Evolutionary conservation across 73 alveolate genomes (phyloP).

Genomic region (Paraurostyla sp.): DNA sequence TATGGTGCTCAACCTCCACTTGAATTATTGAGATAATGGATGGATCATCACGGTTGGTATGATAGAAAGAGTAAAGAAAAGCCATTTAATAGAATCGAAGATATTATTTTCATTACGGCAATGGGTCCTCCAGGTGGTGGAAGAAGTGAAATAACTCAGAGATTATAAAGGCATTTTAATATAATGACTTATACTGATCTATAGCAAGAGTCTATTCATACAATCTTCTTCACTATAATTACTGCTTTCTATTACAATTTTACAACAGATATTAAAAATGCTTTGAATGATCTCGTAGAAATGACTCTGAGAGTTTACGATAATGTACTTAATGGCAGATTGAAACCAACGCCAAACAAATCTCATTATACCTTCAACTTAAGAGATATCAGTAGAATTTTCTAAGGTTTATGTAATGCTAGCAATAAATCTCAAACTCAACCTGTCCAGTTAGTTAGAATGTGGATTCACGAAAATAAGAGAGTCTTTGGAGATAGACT

Average conservation of each 20-base stretch:
- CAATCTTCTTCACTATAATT: constrained; percentile 94
- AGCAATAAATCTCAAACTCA: constrained; percentile 59
- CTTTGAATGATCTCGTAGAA: constrained; percentile 84
- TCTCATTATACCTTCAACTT: constrained; percentile 99
- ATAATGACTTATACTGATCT: constrained; percentile 97
- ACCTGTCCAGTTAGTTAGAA: constrained; percentile 86
- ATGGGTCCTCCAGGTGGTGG: constrained; percentile 99
- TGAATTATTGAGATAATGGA: constrained; percentile 99
- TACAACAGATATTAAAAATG: constrained; percentile 73
- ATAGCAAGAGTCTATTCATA: constrained; percentile 92
- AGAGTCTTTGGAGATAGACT: constrained; percentile 99
- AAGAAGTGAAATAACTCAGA: constrained; percentile 97
- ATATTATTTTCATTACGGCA: constrained; percentile 97
- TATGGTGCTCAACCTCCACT: constrained; percentile 99
- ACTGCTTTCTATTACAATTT: constrained; percentile 86
- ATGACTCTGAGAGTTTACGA: constrained; percentile 93
- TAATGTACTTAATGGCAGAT: constrained; percentile 92
- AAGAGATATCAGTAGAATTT: constrained; percentile 98
- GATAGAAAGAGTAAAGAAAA: constrained; percentile 96
- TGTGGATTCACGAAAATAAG: constrained; percentile 99
- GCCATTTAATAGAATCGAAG: constrained; percentile 94
- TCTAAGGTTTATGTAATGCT: constrained; percentile 93
- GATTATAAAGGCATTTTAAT: constrained; percentile 98
- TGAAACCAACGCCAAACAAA: constrained; percentile 99
- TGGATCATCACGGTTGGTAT: constrained; percentile 99